phyloP scores from a whole-genome alignment of 192 early-diverging fungal genomes.

The Coemansia umbellata region DNA sequence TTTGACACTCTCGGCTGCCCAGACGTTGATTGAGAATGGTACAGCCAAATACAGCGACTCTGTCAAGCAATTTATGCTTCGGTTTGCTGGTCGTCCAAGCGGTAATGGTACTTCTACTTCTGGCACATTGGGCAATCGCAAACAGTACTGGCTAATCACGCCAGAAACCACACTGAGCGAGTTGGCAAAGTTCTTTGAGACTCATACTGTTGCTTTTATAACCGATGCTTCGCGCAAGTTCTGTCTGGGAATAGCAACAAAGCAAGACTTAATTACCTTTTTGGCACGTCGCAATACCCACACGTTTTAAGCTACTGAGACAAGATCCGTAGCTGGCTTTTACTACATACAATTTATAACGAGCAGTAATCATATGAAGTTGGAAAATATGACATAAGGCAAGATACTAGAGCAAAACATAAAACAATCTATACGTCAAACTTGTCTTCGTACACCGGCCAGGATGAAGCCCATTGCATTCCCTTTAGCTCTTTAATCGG shows the following conservation, averaged over 20 bases:
- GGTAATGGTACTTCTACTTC: not conserved
- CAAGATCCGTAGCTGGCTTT: too few species aligned
- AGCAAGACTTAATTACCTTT: conserved; percentile 70
- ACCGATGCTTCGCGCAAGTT: conserved; percentile 77
- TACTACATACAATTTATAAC: too few species aligned
- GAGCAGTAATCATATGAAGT: too few species aligned
- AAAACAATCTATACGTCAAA: conserved; percentile 17
- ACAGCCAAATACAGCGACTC: conserved; percentile 47
- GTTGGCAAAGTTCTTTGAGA: conserved; percentile 79
- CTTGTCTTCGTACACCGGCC: conserved; percentile 37
- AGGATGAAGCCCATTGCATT: conserved; percentile 39
- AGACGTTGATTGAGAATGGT: conserved; percentile 55
- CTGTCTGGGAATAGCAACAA: conserved; percentile 75
- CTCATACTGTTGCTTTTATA: conserved; percentile 75
- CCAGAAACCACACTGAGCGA: conserved; percentile 75
- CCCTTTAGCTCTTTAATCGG: conserved; percentile 29
- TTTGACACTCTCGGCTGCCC: conserved; percentile 63
- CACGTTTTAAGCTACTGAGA: conserved; percentile 5
- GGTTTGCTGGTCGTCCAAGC: conserved; percentile 35
- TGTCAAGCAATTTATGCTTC: conserved; percentile 64
- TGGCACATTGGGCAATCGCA: not conserved
- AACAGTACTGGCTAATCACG: conserved; percentile 71
- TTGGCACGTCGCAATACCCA: conserved; percentile 55
- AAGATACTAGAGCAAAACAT: too few species aligned
- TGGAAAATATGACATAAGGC: too few species aligned